A percentile compares a stretch with the other conserved stretches of the same genome.
These are phyloP conservation scores for Zygoascus tannicola DNA, from an alignment of 805 yeast species.

Conservation along the genomic window DNA sequence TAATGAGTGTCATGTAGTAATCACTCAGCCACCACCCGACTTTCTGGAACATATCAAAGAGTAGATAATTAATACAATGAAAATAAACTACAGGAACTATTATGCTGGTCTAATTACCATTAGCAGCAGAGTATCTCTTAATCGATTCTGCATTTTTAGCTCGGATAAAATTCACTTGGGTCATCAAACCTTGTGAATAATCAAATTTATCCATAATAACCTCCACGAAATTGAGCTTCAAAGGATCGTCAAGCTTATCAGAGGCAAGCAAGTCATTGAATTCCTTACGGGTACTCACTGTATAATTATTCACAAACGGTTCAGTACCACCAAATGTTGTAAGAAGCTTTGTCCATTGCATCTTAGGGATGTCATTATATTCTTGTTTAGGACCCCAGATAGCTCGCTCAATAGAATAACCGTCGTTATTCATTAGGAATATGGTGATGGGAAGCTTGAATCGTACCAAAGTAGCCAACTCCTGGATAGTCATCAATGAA, in stretches of 20 bases:
- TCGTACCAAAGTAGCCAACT: slow-evolving; percentile 56
- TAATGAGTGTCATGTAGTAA: slow-evolving; percentile 7
- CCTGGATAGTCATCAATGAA: slow-evolving; percentile 91
- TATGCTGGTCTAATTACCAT: not conserved
- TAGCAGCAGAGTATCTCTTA: slow-evolving; percentile 13
- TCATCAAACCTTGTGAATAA: slow-evolving; percentile 51
- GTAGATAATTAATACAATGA: not conserved
- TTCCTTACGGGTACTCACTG: slow-evolving; percentile 34
- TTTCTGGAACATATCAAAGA: slow-evolving; percentile 3
- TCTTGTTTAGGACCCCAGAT: slow-evolving; percentile 68
- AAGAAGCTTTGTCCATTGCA: slow-evolving; percentile 73
- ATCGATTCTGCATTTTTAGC: slow-evolving; percentile 18
- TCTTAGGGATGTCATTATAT: slow-evolving; percentile 74
- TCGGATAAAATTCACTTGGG: slow-evolving; percentile 22
- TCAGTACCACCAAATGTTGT: slow-evolving; percentile 39
- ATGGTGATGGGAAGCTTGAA: slow-evolving; percentile 56
- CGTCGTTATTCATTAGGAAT: slow-evolving; percentile 71
- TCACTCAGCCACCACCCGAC: slow-evolving; percentile 19
- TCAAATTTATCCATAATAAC: slow-evolving; percentile 50
- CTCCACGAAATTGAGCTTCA: slow-evolving; percentile 45
- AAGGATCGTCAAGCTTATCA: slow-evolving; percentile 19
- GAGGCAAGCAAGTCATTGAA: slow-evolving; percentile 31
- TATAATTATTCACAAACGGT: slow-evolving; percentile 23
- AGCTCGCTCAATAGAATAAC: slow-evolving; percentile 84
- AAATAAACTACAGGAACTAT: not conserved